These are phyloP conservation scores for Chamaecyparis obtusa DNA, from an alignment of 75 land plant species.

Conservation along the genomic window DNA sequence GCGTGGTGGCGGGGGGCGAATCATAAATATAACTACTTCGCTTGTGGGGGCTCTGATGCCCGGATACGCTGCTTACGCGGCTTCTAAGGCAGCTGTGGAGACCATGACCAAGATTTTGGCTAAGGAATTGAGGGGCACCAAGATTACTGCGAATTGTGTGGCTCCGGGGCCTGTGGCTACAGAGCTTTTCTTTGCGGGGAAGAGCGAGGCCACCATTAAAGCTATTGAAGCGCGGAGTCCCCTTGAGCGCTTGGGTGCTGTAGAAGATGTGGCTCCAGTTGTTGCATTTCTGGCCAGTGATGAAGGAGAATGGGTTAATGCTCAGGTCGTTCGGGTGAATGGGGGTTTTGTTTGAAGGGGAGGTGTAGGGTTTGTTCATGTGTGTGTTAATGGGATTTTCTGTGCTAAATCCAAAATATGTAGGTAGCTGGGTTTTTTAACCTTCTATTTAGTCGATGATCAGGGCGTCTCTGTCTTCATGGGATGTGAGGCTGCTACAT, in stretches of 20 bases:
- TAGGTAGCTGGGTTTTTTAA: too few relatives aligned
- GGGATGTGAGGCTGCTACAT: too few relatives aligned
- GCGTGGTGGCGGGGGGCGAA: conserved; percentile 59
- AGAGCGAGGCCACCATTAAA: conserved; percentile 42
- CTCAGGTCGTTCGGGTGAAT: conserved; percentile 60
- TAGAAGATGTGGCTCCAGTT: conserved; percentile 47
- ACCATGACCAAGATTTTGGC: conserved; percentile 43
- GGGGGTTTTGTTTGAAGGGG: conserved; percentile 31
- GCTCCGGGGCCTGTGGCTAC: conserved; percentile 78
- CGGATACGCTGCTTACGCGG: conserved; percentile 38
- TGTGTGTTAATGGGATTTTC: too few relatives aligned
- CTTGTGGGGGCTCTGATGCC: conserved; percentile 37
- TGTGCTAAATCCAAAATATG: too few relatives aligned
- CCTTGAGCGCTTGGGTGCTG: conserved; percentile 47
- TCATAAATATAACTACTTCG: conserved; percentile 38
- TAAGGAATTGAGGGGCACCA: conserved; percentile 38
- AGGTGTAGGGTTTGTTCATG: too few relatives aligned
- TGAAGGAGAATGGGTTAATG: conserved; percentile 57
- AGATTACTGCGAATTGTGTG: conserved; percentile 62
- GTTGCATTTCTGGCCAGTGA: conserved; percentile 28
- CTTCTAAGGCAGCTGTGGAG: conserved; percentile 51
- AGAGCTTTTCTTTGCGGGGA: conserved; percentile 61
- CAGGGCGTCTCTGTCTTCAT: too few relatives aligned
- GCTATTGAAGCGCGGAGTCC: conserved; percentile 30
- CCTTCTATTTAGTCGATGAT: too few relatives aligned